A percentile compares a stretch with the other conserved stretches of the same genome.
phyloP scores from a whole-genome alignment of 495 filamentous ascomycete species.

The Talaromyces wortmannii region DNA sequence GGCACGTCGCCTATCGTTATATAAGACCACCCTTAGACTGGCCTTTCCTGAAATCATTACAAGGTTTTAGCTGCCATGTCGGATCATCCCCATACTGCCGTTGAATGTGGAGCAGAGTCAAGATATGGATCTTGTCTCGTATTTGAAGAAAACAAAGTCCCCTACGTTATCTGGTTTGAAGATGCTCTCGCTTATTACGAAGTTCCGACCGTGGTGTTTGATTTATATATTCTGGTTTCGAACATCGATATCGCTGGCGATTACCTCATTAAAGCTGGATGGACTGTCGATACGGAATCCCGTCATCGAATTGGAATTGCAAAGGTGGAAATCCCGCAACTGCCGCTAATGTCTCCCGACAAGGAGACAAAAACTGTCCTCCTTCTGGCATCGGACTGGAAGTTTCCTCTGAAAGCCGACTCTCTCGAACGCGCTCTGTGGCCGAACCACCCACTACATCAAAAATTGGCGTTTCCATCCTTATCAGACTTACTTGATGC shows the following conservation, averaged over 20 bases:
- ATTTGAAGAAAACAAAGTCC: constrained; percentile 1
- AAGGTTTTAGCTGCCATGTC: too few species aligned
- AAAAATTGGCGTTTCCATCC: constrained; percentile 1
- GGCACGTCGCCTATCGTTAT: too few species aligned
- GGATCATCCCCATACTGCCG: too few species aligned
- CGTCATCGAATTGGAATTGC: constrained; percentile 12
- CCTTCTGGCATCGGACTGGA: constrained; percentile 18
- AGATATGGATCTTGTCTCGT: background rate
- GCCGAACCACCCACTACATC: background rate
- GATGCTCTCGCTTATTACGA: constrained; percentile 17
- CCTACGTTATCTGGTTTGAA: constrained; percentile 16
- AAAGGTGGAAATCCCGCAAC: constrained; percentile 5
- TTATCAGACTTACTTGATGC: constrained; percentile 5
- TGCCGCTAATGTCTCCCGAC: constrained; percentile 8
- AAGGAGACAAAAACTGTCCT: constrained; percentile 13
- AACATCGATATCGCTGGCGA: constrained; percentile 13
- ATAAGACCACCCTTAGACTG: too few species aligned
- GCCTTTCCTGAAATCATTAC: too few species aligned
- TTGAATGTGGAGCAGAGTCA: background rate
- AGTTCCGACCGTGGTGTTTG: constrained; percentile 18
- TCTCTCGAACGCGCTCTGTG: too few species aligned
- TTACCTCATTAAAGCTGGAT: constrained; percentile 9
- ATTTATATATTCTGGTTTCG: constrained; percentile 17
- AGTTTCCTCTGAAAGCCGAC: background rate
- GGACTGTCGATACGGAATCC: constrained; percentile 8